Evolutionary conservation across 2,329 filamentous ascomycete genomes (phyloP).

Genomic region (Trichoderma arundinaceum): DNA sequence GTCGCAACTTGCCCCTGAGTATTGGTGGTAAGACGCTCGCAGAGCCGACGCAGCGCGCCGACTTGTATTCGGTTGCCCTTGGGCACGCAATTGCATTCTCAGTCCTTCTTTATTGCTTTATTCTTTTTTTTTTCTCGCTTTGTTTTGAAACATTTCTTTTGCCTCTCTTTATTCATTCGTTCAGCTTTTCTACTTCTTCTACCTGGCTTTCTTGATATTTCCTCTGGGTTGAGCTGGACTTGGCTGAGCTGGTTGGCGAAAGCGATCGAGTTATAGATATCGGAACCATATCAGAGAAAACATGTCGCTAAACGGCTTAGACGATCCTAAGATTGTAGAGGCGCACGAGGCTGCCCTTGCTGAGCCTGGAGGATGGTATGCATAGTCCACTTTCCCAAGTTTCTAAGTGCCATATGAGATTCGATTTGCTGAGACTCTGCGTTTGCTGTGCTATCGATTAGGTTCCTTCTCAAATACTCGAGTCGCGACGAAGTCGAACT

Average conservation of each 20-base stretch:
- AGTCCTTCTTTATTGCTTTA: slow-evolving; percentile 15
- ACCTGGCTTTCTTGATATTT: not conserved
- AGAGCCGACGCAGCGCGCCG: slow-evolving; percentile 31
- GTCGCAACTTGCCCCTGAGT: slow-evolving; percentile 31
- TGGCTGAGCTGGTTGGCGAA: slow-evolving; percentile 20
- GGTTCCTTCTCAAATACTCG: slow-evolving; percentile 93
- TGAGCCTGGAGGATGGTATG: slow-evolving; percentile 94
- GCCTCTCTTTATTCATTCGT: slow-evolving; percentile 5
- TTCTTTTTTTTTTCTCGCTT: slow-evolving; percentile 3
- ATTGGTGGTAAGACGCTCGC: slow-evolving; percentile 26
- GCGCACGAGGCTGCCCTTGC: slow-evolving; percentile 79
- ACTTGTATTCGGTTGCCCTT: slow-evolving; percentile 13
- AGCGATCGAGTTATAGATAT: slow-evolving; percentile 10
- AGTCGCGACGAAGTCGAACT: slow-evolving; percentile 87
- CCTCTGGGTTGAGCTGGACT: slow-evolving; percentile 26
- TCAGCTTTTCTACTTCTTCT: not conserved
- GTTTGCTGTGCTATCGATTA: slow-evolving; percentile 47
- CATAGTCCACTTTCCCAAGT: slow-evolving; percentile 6
- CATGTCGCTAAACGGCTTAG: slow-evolving; percentile 97
- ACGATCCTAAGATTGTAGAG: slow-evolving; percentile 78
- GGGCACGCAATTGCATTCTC: slow-evolving; percentile 9
- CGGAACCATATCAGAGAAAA: slow-evolving; percentile 13
- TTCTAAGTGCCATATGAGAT: not conserved
- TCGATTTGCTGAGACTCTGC: slow-evolving; percentile 35
- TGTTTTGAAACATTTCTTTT: not conserved